Evolutionary conservation across 2,329 filamentous ascomycete genomes (phyloP), one percentile per base, ranked within the genome.

Genomic region (Aspergillus japonicus): DNA sequence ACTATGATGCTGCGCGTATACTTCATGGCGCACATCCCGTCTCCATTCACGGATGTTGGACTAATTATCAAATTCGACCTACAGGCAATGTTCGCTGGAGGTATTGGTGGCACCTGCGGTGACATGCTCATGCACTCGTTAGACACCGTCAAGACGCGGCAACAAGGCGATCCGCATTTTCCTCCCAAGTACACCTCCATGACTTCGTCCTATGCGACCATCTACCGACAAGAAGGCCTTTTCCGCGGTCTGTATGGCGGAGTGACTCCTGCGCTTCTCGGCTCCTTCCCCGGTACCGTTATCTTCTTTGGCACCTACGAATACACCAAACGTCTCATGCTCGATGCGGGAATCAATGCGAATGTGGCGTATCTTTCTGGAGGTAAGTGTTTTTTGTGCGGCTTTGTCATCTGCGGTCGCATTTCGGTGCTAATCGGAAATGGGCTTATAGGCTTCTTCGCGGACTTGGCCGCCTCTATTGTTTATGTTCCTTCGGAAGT

Each of bases 71-170:
- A 31, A 48, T 56, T 57, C 35, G 26, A 42, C 50, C 52, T 62
- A 57, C 69, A 96, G 92, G 88, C 90, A 74, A 99, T 98, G 93
- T 83, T 99, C 71, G 95, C 95, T 35, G 95, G 95, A 71, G 95
- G 94, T 61, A 82, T 96, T 56, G 95, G 96, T 71, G 95, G 95
- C 56, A 93, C 91, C 16, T 96, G 90, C 58, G 95, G 96, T 60
- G 95, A 99, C 77, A 90, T 99, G 85, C 82, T 99, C 66, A 99
- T 99, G 95, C 95, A 99, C 80, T 98, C 94, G 50, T 85, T 99
- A 71, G 95, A 99, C 77, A 99, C 95, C 0, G 95, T 99, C 70
- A 99, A 99, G 80, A 99, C 95, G 50, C 87, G 95, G 68, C 96
- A 99, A 76, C 95, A 99, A 78, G 95, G 94, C 71, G 95, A 98